phyloP scores from a whole-genome alignment of 2,329 filamentous ascomycete genomes.

The Colletotrichum ledebouriae region DNA sequence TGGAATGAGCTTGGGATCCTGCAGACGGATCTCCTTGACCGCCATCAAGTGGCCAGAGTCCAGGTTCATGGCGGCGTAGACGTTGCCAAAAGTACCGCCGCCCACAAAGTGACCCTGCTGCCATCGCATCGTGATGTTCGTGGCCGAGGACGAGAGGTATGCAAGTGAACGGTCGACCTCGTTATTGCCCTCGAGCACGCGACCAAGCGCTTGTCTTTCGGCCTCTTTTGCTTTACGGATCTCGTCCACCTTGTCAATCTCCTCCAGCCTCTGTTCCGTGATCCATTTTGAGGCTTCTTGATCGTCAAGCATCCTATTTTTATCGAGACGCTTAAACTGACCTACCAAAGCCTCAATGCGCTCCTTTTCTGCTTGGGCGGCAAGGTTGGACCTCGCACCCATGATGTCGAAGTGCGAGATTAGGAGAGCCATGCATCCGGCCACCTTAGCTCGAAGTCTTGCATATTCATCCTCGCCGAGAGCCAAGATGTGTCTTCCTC shows the following conservation, averaged over 20 bases:
- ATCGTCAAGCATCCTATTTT: constrained; percentile 80
- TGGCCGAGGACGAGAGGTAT: constrained; percentile 92
- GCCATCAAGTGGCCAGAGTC: constrained; percentile 98
- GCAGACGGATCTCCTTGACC: constrained; percentile 96
- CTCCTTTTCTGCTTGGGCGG: constrained; percentile 93
- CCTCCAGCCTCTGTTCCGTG: constrained; percentile 79
- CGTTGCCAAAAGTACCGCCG: constrained; percentile 95
- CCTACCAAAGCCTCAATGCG: constrained; percentile 84
- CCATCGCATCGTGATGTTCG: constrained; percentile 96
- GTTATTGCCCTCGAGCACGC: constrained; percentile 93
- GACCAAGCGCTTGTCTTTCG: constrained; percentile 88
- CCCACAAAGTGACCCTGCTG: constrained; percentile 99
- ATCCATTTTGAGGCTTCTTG: constrained; percentile 85
- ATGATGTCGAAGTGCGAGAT: constrained; percentile 99
- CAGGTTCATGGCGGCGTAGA: constrained; percentile 97
- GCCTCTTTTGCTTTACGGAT: constrained; percentile 82
- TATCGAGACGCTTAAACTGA: constrained; percentile 82
- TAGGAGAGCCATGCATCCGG: constrained; percentile 95
- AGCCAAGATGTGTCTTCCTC: constrained; percentile 91
- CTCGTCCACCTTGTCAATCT: constrained; percentile 83
- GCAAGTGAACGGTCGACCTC: constrained; percentile 96
- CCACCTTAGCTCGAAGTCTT: constrained; percentile 86
- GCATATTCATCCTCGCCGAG: constrained; percentile 91
- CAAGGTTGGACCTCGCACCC: constrained; percentile 92
- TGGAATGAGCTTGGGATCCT: constrained; percentile 96